Evolutionary conservation across 2,329 filamentous ascomycete species (phyloP), one percentile per base, ranked within the genome.

Genomic region (Cercospora zeae-maydis): DNA sequence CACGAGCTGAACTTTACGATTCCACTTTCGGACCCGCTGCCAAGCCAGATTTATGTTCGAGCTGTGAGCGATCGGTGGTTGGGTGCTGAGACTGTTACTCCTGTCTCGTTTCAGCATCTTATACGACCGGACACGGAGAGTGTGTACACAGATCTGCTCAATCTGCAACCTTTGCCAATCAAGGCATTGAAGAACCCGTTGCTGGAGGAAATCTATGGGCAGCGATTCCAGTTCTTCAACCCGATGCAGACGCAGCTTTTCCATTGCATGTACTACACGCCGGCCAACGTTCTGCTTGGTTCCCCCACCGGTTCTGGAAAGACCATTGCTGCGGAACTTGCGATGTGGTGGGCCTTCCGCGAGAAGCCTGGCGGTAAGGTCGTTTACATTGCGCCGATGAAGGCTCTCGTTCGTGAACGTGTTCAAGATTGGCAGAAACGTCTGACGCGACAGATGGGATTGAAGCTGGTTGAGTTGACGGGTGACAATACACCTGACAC

Each of bases 171-270:
- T 1, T 80, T 99, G 3, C 90, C 93, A 0, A 87, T 99, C 64
- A 85, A 87, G 19, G 93, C 93, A 0, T 81, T 99, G 45, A 92
- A 96, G 74, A 96, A 98, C 66, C 87, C 91, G 0, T 82, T 87
- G 0, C 78, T 99, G 0, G 93, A 99, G 75, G 91, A 95, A 64
- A 84, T 99, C 1, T 99, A 99, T 72, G 87, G 84, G 0, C 82
- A 93, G 74, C 86, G 92, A 33, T 99, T 99, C 76, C 89, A 95
- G 67, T 99, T 89, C 77, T 99, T 99, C 83, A 99, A 99, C 74
- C 95, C 95, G 0, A 98, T 99, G 96, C 95, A 99, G 77, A 98
- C 95, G 0, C 95, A 99, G 73, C 92, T 99, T 57, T 99, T 99
- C 78, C 95, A 99, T 73, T 93, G 92, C 13, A 84, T 99, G 34